phyloP scores from a whole-genome alignment of 495 filamentous ascomycete genomes.

The Xylaria curta region DNA sequence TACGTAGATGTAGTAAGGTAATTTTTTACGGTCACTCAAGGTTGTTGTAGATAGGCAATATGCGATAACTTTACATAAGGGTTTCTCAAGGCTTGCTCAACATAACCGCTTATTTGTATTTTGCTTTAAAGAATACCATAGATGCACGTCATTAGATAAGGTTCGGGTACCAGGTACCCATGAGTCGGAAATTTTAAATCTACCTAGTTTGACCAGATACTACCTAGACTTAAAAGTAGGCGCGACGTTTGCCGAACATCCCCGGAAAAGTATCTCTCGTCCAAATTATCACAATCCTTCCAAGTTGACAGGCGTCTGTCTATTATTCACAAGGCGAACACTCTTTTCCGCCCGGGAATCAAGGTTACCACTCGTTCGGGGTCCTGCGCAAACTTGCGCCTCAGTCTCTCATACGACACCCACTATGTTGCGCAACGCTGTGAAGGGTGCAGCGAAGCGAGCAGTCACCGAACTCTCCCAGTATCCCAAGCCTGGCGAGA shows the following conservation, averaged over 20 bases:
- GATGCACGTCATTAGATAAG: background rate
- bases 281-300: background rate
- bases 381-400: slow-evolving; percentile 11
- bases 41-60: too few species aligned
- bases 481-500: slow-evolving; percentile 78
- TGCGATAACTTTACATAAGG: background rate
- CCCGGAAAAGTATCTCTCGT: background rate
- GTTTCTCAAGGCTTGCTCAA: background rate
- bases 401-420: slow-evolving; percentile 25
- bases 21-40: background rate
- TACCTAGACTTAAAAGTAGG: background rate
- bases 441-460: slow-evolving; percentile 60
- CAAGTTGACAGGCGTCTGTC: background rate
- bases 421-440: slow-evolving; percentile 57
- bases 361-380: background rate
- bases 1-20: background rate
- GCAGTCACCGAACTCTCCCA: slow-evolving; percentile 73
- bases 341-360: slow-evolving; percentile 11
- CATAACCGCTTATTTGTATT: background rate
- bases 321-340: background rate
- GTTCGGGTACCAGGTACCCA: background rate
- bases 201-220: background rate
- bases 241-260: background rate
- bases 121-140: slow-evolving; percentile 8
- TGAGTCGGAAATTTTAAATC: background rate